Percentiles rank a stretch among this genome's conserved stretches.
Conservation (phyloP, 164 flowering plant genomes). For the Macadamia tetraphylla region DNA sequence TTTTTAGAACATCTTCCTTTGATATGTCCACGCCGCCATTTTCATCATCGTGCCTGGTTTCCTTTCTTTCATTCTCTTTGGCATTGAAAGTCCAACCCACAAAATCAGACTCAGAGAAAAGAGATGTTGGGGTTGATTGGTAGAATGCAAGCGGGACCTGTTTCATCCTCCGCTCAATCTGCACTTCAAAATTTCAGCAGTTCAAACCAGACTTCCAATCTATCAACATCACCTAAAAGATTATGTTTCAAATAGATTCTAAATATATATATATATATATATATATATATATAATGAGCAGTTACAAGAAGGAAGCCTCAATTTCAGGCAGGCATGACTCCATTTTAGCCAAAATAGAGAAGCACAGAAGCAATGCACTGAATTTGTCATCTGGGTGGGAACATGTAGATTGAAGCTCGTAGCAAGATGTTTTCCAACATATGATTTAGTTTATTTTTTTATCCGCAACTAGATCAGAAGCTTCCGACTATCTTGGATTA, state of each 20-base stretch:
- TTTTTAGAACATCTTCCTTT: slow-evolving; percentile 14
- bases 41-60: slow-evolving; percentile 5
- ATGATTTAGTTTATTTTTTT: too few relatives aligned
- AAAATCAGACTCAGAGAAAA: slow-evolving; percentile 74
- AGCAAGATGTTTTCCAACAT: not conserved
- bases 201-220: too few relatives aligned
- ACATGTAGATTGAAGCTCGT: not conserved
- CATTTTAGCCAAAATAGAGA: not conserved
- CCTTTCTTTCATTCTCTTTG: slow-evolving; percentile 16
- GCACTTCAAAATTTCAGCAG: slow-evolving; percentile 11
- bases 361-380: not conserved
- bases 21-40: slow-evolving; percentile 1
- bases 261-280: too few relatives aligned
- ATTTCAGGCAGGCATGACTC: not conserved
- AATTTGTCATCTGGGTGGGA: too few relatives aligned
- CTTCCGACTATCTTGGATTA: too few relatives aligned
- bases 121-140: slow-evolving; percentile 52
- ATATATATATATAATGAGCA: too few relatives aligned
- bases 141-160: slow-evolving; percentile 91
- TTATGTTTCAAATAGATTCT: too few relatives aligned
- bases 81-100: slow-evolving; percentile 67
- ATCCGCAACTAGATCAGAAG: too few relatives aligned
- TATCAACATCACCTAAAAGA: too few relatives aligned
- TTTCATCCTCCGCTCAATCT: slow-evolving; percentile 78
- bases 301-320: not conserved